Evolutionary conservation across 2,329 filamentous ascomycete genomes (phyloP), one percentile per base, ranked within the genome.

Genomic region (Colletotrichum phormii): DNA sequence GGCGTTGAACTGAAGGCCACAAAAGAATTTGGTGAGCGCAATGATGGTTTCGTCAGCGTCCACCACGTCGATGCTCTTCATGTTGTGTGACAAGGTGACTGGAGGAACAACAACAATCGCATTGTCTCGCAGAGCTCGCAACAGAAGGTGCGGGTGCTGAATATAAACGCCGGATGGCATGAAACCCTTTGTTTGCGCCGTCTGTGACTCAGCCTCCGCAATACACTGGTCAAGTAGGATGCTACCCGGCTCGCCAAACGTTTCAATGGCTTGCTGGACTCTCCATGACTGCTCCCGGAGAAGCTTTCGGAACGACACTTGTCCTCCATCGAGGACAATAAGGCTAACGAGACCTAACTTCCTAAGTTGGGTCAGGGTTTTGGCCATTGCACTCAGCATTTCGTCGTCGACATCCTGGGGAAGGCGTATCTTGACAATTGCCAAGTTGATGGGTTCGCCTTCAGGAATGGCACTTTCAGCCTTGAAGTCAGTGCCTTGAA

Each of bases 321-420:
- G 80, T 60, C 88, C 86, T 64, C 92, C 93, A 77, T 98, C 96
- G 9, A 98, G 85, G 1, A 98, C 93, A 0, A 99, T 89, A 24
- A 95, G 90, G 73, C 95, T 95, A 62, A 91, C 87, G 76, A 99
- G 88, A 3, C 97, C 96, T 15, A 99, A 88, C 64, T 92, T 91
- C 51, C 91, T 90, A 62, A 99, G 90, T 80, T 98, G 96, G 35
- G 92, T 92, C 53, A 99, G 83, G 0, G 97, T 98, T 80, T 92
- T 91, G 5, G 93, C 94, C 71, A 98, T 90, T 1, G 95, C 95
- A 58, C 88, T 83, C 12, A 98, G 80, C 0, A 90, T 93, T 2
- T 85, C 83, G 72, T 95, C 89, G 77, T 94, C 88, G 59, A 97
- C 87, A 1, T 86, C 82, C 77, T 97, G 92, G 0, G 95, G 92